Evolutionary conservation across 2,329 filamentous ascomycete genomes (phyloP), one percentile per base, ranked within the genome.

Genomic region (Xylaria multiplex): DNA sequence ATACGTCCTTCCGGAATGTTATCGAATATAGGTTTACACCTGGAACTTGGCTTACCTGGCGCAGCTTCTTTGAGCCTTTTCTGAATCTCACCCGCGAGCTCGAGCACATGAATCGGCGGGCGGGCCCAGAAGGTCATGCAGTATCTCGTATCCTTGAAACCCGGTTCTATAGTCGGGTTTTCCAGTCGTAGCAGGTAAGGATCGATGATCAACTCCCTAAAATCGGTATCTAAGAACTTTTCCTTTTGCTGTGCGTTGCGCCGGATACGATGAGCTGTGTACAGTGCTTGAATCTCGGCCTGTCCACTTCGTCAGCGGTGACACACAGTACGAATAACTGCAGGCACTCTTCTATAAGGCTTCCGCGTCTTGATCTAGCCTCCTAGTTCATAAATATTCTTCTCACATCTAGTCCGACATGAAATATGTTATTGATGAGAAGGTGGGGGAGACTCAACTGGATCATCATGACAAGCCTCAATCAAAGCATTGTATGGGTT

Each of bases 111-210:
- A 52, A 87, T 80, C 0, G 94, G 91, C 16, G 95, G 95, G 6
- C 94, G 85, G 3, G 92, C 93, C 93, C 93, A 97, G 75, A 97
- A 90, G 0, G 93, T 92, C 11, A 97, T 83, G 76, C 94, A 96
- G 74, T 97, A 85, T 46, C 95, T 84, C 48, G 88, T 86, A 76
- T 98, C 95, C 58, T 83, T 77, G 76, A 91, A 97, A 0, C 87
- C 88, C 0, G 89, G 90, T 69, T 92, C 85, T 42, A 90, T 80
- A 0, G 84, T 79, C 1, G 86, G 85, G 49, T 90, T 84, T 70
- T 90, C 86, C 37, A 97, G 81, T 62, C 90, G 89, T 56, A 89
- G 81, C 0, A 97, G 84, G 62, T 93, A 89, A 1, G 90, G 88
- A 75, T 98, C 95, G 58, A 95, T 85, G 55, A 87, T 87, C 73